Base-by-base conservation (phyloP, 2,329 filamentous ascomycete species). In the Fusarium foetens region DNA sequence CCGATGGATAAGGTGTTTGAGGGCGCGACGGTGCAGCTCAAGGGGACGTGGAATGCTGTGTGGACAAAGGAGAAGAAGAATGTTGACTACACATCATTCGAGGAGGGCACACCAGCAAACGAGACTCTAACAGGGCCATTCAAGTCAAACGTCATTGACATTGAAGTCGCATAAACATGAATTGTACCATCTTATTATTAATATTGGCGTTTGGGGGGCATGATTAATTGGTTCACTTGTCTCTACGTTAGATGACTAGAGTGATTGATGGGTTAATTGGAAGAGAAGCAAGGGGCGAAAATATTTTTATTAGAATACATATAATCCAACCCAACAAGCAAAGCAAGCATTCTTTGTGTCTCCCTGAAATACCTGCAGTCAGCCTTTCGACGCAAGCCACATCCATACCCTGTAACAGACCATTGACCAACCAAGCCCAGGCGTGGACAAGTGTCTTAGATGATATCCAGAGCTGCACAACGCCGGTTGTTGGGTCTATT, bases 31-130 rank as follows among this genome's bases (percentile, higher is more conserved):
- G 79, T 84, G 36, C 70, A 77, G 52, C 76, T 82, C 46, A 79
- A 79, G 58, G 84, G 84, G 1, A 72, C 72, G 45, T 86, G 83
- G 84, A 66, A 71, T 58, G 78, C 75, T 21, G 79, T 80, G 3
- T 80, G 78, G 78, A 61, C 52, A 16, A 73, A 60, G 38, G 61
- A 66, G 19, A 80, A 77, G 66, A 71, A 62, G 11, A 73, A 72
- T 1, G 57, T 80, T 8, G 68, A 71, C 17, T 42, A 60, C 12
- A 70, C 65, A 23, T 63, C 70, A 9, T 39, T 79, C 6, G 67
- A 75, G 25, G 71, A 77, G 38, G 66, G 70, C 2, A 58, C 61
- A 11, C 31, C 63, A 10, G 67, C 63, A n/a, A 66, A 76, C 2
- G 70, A 75, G 14, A 72, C 72, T 21, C 57, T 74, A 23, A 73